These are phyloP conservation scores for Porogramme epimiltina DNA, from an alignment of 1,284 basidiomycete species.

Conservation along the genomic window DNA sequence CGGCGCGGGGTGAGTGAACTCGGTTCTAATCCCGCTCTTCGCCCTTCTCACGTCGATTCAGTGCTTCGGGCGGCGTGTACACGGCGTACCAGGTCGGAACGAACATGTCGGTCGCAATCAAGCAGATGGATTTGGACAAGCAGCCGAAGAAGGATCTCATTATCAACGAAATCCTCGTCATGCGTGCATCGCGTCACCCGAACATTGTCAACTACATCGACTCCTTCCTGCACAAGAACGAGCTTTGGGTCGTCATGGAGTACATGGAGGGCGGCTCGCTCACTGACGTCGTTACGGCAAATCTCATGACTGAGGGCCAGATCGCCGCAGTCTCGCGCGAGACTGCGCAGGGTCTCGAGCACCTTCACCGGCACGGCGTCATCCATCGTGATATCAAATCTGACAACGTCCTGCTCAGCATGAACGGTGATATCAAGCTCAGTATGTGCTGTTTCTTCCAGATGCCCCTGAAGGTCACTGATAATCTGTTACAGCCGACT, in stretches of 20 bases:
- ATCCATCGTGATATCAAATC: slow-evolving; percentile 99
- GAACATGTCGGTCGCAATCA: slow-evolving; percentile 95
- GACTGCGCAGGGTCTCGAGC: slow-evolving; percentile 88
- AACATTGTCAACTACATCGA: slow-evolving; percentile 99
- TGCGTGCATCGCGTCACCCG: slow-evolving; percentile 93
- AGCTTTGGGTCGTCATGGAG: slow-evolving; percentile 99
- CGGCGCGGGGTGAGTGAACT: slow-evolving; percentile 83
- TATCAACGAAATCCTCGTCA: slow-evolving; percentile 99
- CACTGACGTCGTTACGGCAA: slow-evolving; percentile 96
- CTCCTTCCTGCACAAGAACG: slow-evolving; percentile 96
- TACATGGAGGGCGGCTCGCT: slow-evolving; percentile 97
- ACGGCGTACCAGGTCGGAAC: slow-evolving; percentile 97
- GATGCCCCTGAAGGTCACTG: background rate
- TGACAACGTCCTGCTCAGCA: slow-evolving; percentile 91
- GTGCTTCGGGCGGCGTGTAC: slow-evolving; percentile 97
- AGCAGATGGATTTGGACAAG: slow-evolving; percentile 99
- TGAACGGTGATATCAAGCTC: slow-evolving; percentile 96
- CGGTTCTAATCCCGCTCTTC: background rate
- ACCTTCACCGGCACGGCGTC: slow-evolving; percentile 92
- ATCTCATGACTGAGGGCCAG: slow-evolving; percentile 94
- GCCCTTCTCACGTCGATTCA: slow-evolving; percentile 31
- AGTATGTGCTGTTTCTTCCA: slow-evolving; percentile 59
- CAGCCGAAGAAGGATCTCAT: slow-evolving; percentile 99
- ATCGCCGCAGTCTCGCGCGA: slow-evolving; percentile 94
- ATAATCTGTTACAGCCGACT: slow-evolving; percentile 73